Evolutionary conservation across 2,329 filamentous ascomycete species (phyloP), one percentile per base, ranked within the genome.

Genomic region (Akanthomyces muscarius): DNA sequence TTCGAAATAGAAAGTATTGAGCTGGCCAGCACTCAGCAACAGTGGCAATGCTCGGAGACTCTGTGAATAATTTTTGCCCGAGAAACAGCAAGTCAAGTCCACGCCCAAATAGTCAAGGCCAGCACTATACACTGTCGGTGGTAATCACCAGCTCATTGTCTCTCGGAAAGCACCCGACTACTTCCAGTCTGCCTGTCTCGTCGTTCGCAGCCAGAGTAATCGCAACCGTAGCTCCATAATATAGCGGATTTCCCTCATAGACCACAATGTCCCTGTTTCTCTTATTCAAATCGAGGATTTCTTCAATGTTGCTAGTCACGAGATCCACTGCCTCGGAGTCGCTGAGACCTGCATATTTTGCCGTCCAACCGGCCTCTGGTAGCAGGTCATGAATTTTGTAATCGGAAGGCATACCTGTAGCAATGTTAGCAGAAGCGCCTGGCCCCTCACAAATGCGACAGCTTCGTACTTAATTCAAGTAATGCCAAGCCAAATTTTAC

Each of bases 201-300:
- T 67, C 68, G 11, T 69, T 67, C 25, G 71, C 70, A 44, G 73
- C 69, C 62, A 78, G 70, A n/a, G 70, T 69, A 21, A 79, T 48
- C 7, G 75, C 74, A 38, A 77, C 76, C 45, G 73, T 77, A 1
- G 73, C 77, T 4, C 76, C 75, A 56, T 72, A 76, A 62, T 75
- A 69, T 48, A 80, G 65, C 23, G 78, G 78, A 67, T 74, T 72
- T 5, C 77, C 77, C 66, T 80, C 78, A 68, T 73, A 80, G 18
- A 80, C 64, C 11, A 80, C 78, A 50, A 79, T 68, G 63, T 80
- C 78, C 14, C 66, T 68, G 55, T 69, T 71, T 41, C 69, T 71
- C 36, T 64, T 69, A 50, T 74, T 68, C 28, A 80, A 68, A 2
- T 72, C 70, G 21, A 80, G 68, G 25, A 80, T 78, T 45, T 73